phyloP scores from a whole-genome alignment of 169 alveolate genomes.

The Cryptosporidium sp. region DNA sequence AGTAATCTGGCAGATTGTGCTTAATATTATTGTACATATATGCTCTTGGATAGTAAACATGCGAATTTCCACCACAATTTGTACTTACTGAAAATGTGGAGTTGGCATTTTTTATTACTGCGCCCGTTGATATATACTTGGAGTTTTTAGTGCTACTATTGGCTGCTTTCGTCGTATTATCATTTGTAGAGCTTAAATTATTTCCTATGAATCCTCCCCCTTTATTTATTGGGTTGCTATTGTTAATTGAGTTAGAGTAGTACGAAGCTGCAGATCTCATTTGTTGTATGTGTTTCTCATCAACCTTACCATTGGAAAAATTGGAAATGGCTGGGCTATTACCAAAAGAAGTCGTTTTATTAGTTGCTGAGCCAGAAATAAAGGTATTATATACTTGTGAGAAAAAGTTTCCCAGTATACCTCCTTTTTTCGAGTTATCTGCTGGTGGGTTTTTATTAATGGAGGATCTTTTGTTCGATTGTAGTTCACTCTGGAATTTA shows the following conservation, averaged over 20 bases:
- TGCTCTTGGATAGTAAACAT: slow-evolving; percentile 66
- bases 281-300: slow-evolving; percentile 49
- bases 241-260: slow-evolving; percentile 6
- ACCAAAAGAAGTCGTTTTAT: not conserved
- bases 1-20: slow-evolving; percentile 7
- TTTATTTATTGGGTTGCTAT: not conserved
- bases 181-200: not conserved
- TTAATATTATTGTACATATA: slow-evolving; percentile 29
- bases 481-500: not conserved
- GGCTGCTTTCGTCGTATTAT: not conserved
- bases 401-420: slow-evolving; percentile 44
- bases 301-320: slow-evolving; percentile 4
- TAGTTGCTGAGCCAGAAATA: slow-evolving; percentile 44
- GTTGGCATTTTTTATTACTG: slow-evolving; percentile 25
- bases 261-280: slow-evolving; percentile 57
- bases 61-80: slow-evolving; percentile 22
- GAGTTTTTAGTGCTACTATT: not conserved
- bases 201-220: slow-evolving; percentile 3
- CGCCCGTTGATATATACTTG: not conserved
- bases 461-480: slow-evolving; percentile 1
- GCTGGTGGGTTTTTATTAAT: not conserved
- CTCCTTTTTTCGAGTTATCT: slow-evolving; percentile 10
- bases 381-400: slow-evolving; percentile 59
- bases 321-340: not conserved
- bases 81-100: slow-evolving; percentile 15